Evolutionary conservation across 495 filamentous ascomycete genomes (phyloP), one percentile per base, ranked within the genome.

Genomic region (Aspergillus nidulans): DNA sequence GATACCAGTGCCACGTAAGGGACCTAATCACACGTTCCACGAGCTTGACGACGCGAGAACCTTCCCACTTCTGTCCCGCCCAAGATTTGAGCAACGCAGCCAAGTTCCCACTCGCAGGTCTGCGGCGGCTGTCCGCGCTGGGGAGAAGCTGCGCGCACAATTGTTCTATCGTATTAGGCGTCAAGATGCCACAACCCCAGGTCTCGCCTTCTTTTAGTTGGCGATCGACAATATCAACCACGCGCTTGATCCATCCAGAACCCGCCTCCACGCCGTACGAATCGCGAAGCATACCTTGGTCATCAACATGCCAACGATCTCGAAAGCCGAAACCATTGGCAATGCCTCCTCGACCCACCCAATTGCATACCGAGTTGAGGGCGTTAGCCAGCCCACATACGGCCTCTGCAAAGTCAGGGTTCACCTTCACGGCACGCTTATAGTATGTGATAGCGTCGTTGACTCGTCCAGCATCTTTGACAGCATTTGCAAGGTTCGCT

Each of bases 341-440:
- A 51, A 96, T 84, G 9, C 94, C 94, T 57, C 94, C 94, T 43
- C 94, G 86, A 15, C 91, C 92, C 59, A 78, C 81, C 94, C 94
- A 99, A 63, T 90, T 91, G 63, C 94, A 99, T 26, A 99, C 92
- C 25, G 94, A 97, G 65, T 96, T 97, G 24, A 97, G 80, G 21
- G 94, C 95, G 60, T 95, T 97, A 12, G 92, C 94, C 45, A 99
- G 79, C 12, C 94, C 94, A 67, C 94, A 99, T 1, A 97, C 92
- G 3, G 94, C 94, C 72, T 97, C 94, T 12, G 95, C 91, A 72
- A 99, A 99, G 20, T 96, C 88, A 0, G 94, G 94, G 60, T 92
- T 99, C 28, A 90, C 84, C 42, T 81, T 79, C 45, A 99, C 94
- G 28, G 94, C 94, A 55, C 92, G 84, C 59, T 82, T 86, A 74